Conservation (phyloP, 805 yeast species). For the Suhomyces prunicola region DNA sequence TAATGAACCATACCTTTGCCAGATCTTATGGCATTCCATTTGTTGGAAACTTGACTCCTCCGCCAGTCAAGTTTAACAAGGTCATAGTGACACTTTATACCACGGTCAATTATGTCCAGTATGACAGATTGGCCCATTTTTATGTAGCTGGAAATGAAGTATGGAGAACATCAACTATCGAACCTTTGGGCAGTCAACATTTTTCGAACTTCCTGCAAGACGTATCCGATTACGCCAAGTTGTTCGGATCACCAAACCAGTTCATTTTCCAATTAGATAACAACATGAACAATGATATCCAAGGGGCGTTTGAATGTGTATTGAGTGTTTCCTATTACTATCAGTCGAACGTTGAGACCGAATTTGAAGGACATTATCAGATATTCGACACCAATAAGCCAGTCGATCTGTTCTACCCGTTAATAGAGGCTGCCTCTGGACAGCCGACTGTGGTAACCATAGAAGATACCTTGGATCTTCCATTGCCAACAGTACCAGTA, state of each 20-base stretch:
- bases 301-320: constrained; percentile 58
- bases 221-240: constrained; percentile 49
- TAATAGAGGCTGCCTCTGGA: constrained; percentile 17
- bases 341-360: constrained; percentile 11
- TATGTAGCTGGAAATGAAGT: constrained; percentile 61
- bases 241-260: constrained; percentile 46
- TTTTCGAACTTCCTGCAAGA: constrained; percentile 59
- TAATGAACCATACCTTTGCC: constrained; percentile 51
- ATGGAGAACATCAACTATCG: constrained; percentile 83
- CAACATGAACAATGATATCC: constrained; percentile 46
- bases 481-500: constrained; percentile 40
- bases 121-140: constrained; percentile 63
- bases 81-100: constrained; percentile 54
- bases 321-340: constrained; percentile 50
- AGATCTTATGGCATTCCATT: constrained; percentile 61
- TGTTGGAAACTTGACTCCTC: constrained; percentile 32
- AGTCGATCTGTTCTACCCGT: constrained; percentile 40
- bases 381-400: constrained; percentile 30
- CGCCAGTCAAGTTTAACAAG: constrained; percentile 41
- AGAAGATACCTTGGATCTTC: constrained; percentile 57
- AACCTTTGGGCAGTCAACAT: constrained; percentile 47
- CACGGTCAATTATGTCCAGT: constrained; percentile 56
- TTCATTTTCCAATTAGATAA: constrained; percentile 66
- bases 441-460: background rate
- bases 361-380: background rate